Evolutionary conservation across 1,139 yeast genomes (phyloP).

Genomic region (Scheffersomyces segobiensis): DNA sequence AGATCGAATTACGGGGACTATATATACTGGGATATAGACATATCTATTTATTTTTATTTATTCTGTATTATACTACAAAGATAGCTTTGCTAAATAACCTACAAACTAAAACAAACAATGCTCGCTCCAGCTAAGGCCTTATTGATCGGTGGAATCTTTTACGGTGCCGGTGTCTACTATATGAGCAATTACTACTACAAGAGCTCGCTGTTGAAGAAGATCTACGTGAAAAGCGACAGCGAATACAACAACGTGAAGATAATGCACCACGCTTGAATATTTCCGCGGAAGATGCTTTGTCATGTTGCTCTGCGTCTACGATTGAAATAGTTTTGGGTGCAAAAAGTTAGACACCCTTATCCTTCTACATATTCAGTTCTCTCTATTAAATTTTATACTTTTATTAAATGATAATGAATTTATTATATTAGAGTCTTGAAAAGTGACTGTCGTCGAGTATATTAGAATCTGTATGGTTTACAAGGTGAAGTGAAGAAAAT

Average conservation of each 20-base stretch:
- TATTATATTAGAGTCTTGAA: conserved; percentile 3
- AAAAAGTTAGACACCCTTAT: neutral
- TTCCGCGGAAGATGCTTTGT: neutral
- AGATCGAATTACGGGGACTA: neutral
- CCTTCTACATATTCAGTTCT: neutral
- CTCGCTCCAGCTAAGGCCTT: conserved; percentile 27
- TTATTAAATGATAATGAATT: neutral
- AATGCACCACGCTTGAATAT: conserved; percentile 13
- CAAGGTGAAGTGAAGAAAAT: neutral
- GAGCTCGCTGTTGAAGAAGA: conserved; percentile 29
- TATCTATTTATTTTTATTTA: neutral
- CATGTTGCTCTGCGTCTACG: neutral
- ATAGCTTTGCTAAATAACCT: neutral
- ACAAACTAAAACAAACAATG: conserved; percentile 4
- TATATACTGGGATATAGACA: neutral
- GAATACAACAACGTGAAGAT: conserved; percentile 31
- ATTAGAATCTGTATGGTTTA: neutral
- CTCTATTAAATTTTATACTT: no score
- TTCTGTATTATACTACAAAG: neutral
- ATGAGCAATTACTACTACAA: conserved; percentile 39
- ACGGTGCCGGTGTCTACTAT: conserved; percentile 35
- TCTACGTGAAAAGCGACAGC: conserved; percentile 31
- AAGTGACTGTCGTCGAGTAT: neutral
- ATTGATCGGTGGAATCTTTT: conserved; percentile 34
- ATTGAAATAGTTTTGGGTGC: neutral